Conservation (phyloP, 257 asterid genomes). For the Ilex asprella region DNA sequence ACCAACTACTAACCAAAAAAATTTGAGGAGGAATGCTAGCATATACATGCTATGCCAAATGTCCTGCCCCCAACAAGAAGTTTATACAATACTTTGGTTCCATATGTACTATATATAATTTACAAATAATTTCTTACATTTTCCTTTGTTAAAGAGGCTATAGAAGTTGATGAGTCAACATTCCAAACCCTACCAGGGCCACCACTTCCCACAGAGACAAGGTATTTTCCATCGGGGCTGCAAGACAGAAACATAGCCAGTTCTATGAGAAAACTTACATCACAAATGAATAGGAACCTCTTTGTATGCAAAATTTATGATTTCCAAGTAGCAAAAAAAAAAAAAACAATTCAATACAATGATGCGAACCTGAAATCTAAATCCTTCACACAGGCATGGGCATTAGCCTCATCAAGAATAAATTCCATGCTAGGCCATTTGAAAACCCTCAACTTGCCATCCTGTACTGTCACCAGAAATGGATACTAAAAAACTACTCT, state of each 20-base stretch:
- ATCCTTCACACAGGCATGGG: conserved; percentile 78
- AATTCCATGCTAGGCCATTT: conserved; percentile 87
- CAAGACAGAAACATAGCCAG: conserved; percentile 23
- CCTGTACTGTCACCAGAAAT: conserved; percentile 59
- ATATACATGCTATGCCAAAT: no score
- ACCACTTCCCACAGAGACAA: conserved; percentile 70
- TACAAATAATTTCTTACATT: conserved; percentile 36
- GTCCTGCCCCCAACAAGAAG: neutral
- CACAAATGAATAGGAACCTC: neutral
- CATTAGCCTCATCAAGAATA: conserved; percentile 49
- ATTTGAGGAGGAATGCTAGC: neutral
- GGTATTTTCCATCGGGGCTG: conserved; percentile 88
- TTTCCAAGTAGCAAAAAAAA: neutral
- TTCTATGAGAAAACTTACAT: conserved; percentile 7
- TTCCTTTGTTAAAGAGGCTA: conserved; percentile 64
- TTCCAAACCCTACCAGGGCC: conserved; percentile 93
- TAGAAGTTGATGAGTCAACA: conserved; percentile 38
- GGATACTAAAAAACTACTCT: conserved; percentile 8
- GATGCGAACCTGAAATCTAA: conserved; percentile 77
- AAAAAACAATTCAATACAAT: neutral
- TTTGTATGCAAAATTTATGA: neutral
- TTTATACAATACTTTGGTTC: neutral
- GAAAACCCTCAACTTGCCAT: conserved; percentile 84
- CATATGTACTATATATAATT: neutral
- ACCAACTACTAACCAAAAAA: neutral